Conservation (phyloP, 2,329 filamentous ascomycete genomes). For the Diaporthe aspalathi region DNA sequence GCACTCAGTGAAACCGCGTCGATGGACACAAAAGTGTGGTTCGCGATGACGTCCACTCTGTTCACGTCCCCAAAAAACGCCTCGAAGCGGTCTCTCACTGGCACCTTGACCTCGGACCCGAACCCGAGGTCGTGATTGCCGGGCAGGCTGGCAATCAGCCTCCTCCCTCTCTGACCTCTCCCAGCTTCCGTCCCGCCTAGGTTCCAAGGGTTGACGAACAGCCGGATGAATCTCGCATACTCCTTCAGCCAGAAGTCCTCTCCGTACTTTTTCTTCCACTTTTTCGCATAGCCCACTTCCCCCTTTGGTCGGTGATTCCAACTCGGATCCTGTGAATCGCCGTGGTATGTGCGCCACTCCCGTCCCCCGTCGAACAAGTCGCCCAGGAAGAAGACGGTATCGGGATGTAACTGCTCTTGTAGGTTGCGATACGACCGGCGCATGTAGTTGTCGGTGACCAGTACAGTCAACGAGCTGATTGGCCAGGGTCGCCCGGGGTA, state of each 20-base stretch:
- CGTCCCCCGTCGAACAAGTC: constrained; percentile 96
- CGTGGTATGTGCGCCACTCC: constrained; percentile 85
- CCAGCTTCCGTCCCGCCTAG: constrained; percentile 65
- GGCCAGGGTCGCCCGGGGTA: constrained; percentile 83
- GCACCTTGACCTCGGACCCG: constrained; percentile 82
- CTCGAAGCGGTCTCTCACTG: constrained; percentile 85
- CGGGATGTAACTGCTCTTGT: constrained; percentile 80
- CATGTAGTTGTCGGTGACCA: constrained; percentile 89
- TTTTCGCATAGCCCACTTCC: constrained; percentile 68
- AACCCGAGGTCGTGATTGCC: constrained; percentile 98
- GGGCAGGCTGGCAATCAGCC: constrained; percentile 85
- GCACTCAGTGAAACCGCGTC: constrained; percentile 92
- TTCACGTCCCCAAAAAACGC: constrained; percentile 94
- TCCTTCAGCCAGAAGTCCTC: constrained; percentile 88
- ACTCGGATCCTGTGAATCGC: constrained; percentile 67
- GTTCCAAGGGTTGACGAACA: constrained; percentile 82
- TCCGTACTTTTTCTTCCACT: constrained; percentile 80
- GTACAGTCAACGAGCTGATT: constrained; percentile 63
- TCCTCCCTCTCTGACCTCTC: constrained; percentile 74
- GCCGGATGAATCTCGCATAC: constrained; percentile 84
- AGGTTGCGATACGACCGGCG: constrained; percentile 83
- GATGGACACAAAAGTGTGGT: constrained; percentile 94
- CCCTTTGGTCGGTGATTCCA: constrained; percentile 66
- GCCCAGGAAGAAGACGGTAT: constrained; percentile 90
- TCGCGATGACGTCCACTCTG: constrained; percentile 88